Percentiles rank a stretch among this genome's conserved stretches.
Conservation (phyloP, 2,329 filamentous ascomycete genomes). For the Albifimbria verrucaria region DNA sequence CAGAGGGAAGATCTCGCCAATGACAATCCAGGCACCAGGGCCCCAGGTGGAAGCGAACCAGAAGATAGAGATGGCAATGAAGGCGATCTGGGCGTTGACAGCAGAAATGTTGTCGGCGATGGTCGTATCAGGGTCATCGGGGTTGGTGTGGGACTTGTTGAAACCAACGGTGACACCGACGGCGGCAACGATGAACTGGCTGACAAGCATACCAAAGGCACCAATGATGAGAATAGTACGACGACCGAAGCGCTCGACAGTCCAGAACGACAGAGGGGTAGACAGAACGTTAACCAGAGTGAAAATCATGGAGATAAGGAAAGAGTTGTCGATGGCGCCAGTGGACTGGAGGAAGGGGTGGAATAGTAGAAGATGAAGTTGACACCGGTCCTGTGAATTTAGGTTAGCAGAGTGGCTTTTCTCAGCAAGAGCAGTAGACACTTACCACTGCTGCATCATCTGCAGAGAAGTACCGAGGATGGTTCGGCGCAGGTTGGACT, state of each 20-base stretch:
- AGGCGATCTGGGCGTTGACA: constrained; percentile 72
- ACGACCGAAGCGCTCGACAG: constrained; percentile 78
- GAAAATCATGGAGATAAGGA: constrained; percentile 82
- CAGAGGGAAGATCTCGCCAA: constrained; percentile 87
- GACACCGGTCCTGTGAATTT: constrained; percentile 66
- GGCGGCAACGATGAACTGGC: constrained; percentile 84
- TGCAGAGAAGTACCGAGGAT: constrained; percentile 70
- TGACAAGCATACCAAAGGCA: constrained; percentile 77
- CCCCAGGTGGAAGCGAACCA: constrained; percentile 91
- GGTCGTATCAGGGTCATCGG: constrained; percentile 30
- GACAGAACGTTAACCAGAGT: constrained; percentile 85
- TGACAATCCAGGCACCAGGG: constrained; percentile 75
- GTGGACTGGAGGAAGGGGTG: constrained; percentile 80
- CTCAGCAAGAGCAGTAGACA: neutral
- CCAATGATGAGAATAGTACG: constrained; percentile 76
- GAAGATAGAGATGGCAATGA: constrained; percentile 91
- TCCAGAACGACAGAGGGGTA: constrained; percentile 84
- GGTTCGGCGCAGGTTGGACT: constrained; percentile 67
- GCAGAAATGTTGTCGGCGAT: constrained; percentile 54
- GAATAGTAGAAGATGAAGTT: constrained; percentile 93
- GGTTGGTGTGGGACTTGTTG: constrained; percentile 46
- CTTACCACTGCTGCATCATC: constrained; percentile 72
- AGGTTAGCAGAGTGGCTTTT: neutral
- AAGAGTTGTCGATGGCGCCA: constrained; percentile 71
- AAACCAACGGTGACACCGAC: constrained; percentile 61